Evolutionary conservation across 148 eudicot genomes (phyloP), one percentile per base, ranked within the genome.

Genomic region (Persicaria tinctoria): DNA sequence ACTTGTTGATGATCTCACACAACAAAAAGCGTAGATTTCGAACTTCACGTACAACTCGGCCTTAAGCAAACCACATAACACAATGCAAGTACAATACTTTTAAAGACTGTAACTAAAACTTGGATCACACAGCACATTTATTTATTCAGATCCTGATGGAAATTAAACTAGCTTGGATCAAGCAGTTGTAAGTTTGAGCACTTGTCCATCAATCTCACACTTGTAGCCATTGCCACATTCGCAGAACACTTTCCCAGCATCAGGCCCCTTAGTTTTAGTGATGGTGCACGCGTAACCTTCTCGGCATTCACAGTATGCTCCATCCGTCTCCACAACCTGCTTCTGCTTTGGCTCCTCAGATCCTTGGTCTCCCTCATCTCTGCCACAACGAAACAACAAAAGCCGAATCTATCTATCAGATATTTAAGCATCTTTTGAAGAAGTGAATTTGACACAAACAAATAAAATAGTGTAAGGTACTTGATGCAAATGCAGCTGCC

Each of bases 231-330:
- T 71, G 9, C 55, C 51, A 51, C 74, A 71, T 49, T 71, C 74
- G 12, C 51, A 71, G 11, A 71, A 71, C 16, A 51, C 68, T 32
- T 63, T 11, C 16, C 68, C 74, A 20, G 50, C 16, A 74, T 77
- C 82, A 70, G 80, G 46, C 5, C 80, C 82, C 46, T 77, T 80
- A 3, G 75, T 73, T 49, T 77, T 83, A 38, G 83, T 83, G 74
- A 83, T 75, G 14, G 78, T 83, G 62, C 85, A 83, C 2, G 76
- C 63, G 70, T 79, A 83, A 0, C 85, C 85, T 75, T 83, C 78
- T 0, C 78, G 78, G 17, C 85, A 83, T 2, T 74, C 77, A 16
- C 83, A 83, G 73, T 71, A 83, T 51, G 85, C 85, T 1, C 85
- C 85, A 4, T 74, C 80, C 17, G 80, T 82, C 76, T 79, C 78